Percentiles rank a stretch among this genome's conserved stretches.
Conservation (phyloP, 345 rosid species). For the Xanthoceras sorbifolium region DNA sequence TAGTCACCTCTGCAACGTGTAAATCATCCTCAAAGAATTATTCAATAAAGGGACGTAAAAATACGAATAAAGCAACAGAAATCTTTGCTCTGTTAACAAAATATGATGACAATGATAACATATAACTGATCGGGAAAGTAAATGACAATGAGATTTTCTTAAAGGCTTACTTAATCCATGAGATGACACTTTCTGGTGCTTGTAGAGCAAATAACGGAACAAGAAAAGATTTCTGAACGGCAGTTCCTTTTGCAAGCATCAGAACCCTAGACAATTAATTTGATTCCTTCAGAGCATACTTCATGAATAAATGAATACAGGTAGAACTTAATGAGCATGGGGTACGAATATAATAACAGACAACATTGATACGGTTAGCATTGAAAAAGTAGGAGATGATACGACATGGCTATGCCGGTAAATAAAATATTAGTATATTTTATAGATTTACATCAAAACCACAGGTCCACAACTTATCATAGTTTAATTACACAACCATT, state of each 20-base stretch:
- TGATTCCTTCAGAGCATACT: conserved; percentile 11
- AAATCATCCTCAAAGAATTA: conserved; percentile 20
- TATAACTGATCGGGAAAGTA: background rate
- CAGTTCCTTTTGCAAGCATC: conserved; percentile 76
- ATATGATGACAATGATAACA: background rate
- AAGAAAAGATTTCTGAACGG: conserved; percentile 68
- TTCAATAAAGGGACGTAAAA: background rate
- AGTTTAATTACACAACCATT: background rate
- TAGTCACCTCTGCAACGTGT: conserved; percentile 84
- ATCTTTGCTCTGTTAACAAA: background rate
- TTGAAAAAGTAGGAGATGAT: background rate
- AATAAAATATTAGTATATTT: too few relatives aligned
- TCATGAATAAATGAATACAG: background rate
- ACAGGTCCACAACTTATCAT: too few relatives aligned
- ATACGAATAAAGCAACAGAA: background rate
- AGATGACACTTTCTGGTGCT: conserved; percentile 62
- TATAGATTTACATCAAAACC: background rate
- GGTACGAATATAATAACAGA: background rate
- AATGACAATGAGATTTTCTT: background rate
- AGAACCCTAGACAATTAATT: conserved; percentile 46
- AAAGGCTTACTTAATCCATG: conserved; percentile 81
- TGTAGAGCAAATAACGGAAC: conserved; percentile 79
- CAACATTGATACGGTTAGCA: background rate
- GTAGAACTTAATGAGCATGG: background rate
- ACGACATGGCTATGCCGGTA: background rate